phyloP scores from a whole-genome alignment of 1,139 yeast species.

The Suhomyces chickasaworum region DNA sequence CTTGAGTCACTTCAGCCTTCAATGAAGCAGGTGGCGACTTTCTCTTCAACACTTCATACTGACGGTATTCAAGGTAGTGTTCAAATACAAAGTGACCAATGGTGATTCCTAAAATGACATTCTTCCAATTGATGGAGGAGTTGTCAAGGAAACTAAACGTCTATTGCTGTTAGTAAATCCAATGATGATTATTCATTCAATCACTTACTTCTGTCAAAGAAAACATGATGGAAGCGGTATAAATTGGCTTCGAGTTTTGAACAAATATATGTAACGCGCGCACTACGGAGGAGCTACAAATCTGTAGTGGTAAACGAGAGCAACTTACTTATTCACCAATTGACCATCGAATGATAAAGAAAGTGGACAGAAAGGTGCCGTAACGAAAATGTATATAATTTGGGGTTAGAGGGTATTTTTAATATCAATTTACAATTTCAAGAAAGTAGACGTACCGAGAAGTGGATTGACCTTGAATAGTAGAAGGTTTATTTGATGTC shows the following conservation, averaged over 20 bases:
- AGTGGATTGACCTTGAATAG: too few species aligned
- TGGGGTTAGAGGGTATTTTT: too few species aligned
- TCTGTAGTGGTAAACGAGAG: background rate
- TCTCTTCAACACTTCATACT: slow-evolving; percentile 62
- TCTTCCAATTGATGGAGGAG: slow-evolving; percentile 76
- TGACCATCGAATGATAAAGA: too few species aligned
- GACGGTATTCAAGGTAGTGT: slow-evolving; percentile 73
- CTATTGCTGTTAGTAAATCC: slow-evolving; percentile 19
- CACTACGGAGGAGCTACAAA: background rate
- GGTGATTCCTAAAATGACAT: slow-evolving; percentile 71
- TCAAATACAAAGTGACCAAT: slow-evolving; percentile 76
- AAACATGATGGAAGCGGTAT: slow-evolving; percentile 16
- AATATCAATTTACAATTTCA: too few species aligned
- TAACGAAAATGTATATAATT: too few species aligned
- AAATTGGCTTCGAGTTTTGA: background rate
- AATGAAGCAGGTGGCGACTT: slow-evolving; percentile 65
- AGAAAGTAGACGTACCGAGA: too few species aligned
- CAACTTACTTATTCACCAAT: too few species aligned
- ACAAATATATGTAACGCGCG: background rate
- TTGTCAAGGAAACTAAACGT: slow-evolving; percentile 47
- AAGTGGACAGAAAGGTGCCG: too few species aligned
- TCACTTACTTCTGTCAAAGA: slow-evolving; percentile 26
- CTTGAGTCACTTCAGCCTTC: slow-evolving; percentile 63
- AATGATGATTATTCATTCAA: background rate
- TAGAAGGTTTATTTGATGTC: too few species aligned